These are phyloP conservation scores for Hortaea werneckii DNA, from an alignment of 2,329 filamentous ascomycete species.

Conservation along the genomic window DNA sequence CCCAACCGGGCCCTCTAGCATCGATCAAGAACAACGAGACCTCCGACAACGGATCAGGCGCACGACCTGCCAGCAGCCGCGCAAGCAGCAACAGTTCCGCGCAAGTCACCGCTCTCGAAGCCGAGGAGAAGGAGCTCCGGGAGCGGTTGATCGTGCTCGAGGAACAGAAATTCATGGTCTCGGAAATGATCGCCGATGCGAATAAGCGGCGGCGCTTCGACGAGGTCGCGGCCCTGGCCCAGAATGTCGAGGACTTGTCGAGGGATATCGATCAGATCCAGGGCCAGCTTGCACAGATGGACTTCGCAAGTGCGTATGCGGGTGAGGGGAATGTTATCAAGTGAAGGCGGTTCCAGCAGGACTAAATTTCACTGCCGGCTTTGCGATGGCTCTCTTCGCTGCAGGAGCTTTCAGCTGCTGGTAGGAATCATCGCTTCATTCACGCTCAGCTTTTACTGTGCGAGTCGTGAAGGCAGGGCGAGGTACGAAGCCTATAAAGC, in stretches of 20 bases:
- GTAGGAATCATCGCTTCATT: conserved; percentile 9
- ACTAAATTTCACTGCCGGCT: background rate
- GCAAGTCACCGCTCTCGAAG: conserved; percentile 56
- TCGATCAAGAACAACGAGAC: conserved; percentile 50
- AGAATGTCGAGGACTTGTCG: conserved; percentile 74
- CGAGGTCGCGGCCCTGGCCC: conserved; percentile 68
- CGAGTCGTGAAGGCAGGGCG: conserved; percentile 5
- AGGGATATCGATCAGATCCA: conserved; percentile 55
- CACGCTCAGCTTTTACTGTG: conserved; percentile 5
- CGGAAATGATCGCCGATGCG: conserved; percentile 71
- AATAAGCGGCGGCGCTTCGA: conserved; percentile 71
- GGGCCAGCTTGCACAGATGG: conserved; percentile 25
- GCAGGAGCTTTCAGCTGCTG: conserved; percentile 4
- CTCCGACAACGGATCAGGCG: conserved; percentile 29
- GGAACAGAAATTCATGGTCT: conserved; percentile 83
- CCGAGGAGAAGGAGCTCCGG: conserved; percentile 71
- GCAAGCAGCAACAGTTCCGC: conserved; percentile 35
- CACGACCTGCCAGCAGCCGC: conserved; percentile 34
- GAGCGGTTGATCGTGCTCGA: conserved; percentile 77
- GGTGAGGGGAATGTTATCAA: conserved; percentile 13
- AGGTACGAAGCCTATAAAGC: conserved; percentile 1
- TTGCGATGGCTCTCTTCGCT: background rate
- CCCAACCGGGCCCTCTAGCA: conserved; percentile 40
- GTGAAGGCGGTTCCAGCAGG: background rate
- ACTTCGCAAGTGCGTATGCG: conserved; percentile 27